A percentile compares a stretch with the other conserved stretches of the same genome.
phyloP scores from a whole-genome alignment of 768 basidiomycete genomes.

The Cubamyces sp. region DNA sequence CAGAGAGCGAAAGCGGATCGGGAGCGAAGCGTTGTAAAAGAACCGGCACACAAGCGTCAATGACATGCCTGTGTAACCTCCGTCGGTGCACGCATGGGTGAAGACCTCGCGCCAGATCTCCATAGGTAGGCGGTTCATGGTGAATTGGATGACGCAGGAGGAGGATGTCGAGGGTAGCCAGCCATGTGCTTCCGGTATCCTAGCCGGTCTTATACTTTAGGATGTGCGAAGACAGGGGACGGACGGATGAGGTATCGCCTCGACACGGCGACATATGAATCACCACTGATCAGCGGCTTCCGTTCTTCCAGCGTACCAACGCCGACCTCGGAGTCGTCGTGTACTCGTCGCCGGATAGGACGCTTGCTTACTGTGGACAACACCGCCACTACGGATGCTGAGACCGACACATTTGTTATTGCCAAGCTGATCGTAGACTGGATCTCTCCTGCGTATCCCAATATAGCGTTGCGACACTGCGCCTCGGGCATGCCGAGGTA shows the following conservation, averaged over 20 bases:
- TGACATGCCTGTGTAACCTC: slow-evolving; percentile 16
- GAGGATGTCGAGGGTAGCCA: neutral
- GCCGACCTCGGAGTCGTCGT: neutral
- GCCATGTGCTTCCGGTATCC: no score
- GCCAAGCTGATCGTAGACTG: neutral
- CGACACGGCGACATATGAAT: neutral
- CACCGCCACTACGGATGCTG: slow-evolving; percentile 12
- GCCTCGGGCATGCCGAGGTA: slow-evolving; percentile 2
- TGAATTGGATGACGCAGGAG: neutral
- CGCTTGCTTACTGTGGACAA: slow-evolving; percentile 1
- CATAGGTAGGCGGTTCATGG: slow-evolving; percentile 8
- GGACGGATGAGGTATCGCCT: slow-evolving; percentile 1
- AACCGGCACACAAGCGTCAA: slow-evolving; percentile 13
- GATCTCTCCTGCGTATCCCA: neutral
- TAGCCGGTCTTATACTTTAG: neutral
- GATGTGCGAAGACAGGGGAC: neutral
- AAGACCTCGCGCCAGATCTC: slow-evolving; percentile 23
- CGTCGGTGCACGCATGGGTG: slow-evolving; percentile 17
- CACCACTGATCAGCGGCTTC: neutral
- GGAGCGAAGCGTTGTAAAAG: slow-evolving; percentile 15
- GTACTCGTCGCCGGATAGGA: neutral
- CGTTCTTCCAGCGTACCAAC: neutral
- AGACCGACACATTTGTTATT: neutral
- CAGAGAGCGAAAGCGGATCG: slow-evolving; percentile 15
- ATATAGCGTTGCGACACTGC: slow-evolving; percentile 7